Base-by-base conservation (phyloP, 2,329 filamentous ascomycete genomes). In the Xylariaceae sp. region DNA sequence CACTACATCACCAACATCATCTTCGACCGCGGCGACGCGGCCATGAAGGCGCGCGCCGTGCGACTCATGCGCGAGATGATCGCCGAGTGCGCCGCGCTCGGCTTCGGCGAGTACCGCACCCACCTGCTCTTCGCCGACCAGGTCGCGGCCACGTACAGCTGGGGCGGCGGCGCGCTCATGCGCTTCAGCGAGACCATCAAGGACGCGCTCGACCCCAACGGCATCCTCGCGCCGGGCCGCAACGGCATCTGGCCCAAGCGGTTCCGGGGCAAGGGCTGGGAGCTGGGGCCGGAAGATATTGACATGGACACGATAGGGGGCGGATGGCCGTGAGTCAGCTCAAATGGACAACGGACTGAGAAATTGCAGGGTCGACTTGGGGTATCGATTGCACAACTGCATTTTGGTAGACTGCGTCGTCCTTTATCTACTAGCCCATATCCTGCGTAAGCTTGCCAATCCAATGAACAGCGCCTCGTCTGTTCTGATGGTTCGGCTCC, bases 401-500 rank as follows among this genome's bases (percentile, higher is more conserved):
- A n/a, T n/a, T n/a, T n/a, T n/a, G n/a, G n/a, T n/a, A n/a, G n/a
- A n/a, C n/a, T n/a, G n/a, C n/a, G n/a, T n/a, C n/a, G n/a, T n/a
- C n/a, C n/a, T n/a, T n/a, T n/a, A 13, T 18, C 42, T 47, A 23
- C 32, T 42, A 19, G 54, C 53, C 75, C 68, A 81, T 37, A 80
- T 45, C 38, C 64, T 67, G 51, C 78, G 72, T 52, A 92, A 52
- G 2, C 76, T 75, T 50, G 80, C 80, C 53, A 93, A 57, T 0
- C 79, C 84, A 52, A 92, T 75, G 62, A 83, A 84, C 13, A 93
- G 61, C 1, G 86, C 85, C 60, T 94, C 87, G 48, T 93, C 86
- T 0, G 86, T 92, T 41, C 83, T 66, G 41, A 94, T 90, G 1
- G 80, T 87, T 48, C 86, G 68, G 54, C 83, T 90, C 1, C 85